Conservation (phyloP, 2,329 filamentous ascomycete species). For the Pestalotiopsis sp. region DNA sequence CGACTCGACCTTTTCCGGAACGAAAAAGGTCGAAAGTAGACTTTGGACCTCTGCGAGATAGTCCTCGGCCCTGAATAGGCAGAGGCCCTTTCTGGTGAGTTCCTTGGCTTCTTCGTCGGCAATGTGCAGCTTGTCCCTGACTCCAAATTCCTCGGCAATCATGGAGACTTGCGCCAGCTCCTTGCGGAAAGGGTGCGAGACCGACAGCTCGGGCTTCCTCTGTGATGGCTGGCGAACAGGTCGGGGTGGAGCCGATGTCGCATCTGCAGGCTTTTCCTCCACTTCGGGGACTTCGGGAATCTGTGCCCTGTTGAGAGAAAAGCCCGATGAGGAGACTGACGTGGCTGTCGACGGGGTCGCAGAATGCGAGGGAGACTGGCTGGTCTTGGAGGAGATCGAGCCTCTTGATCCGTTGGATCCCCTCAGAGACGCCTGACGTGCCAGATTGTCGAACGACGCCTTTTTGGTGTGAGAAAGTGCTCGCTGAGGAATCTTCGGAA, state of each 20-base stretch:
- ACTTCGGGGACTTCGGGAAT: conserved; percentile 30
- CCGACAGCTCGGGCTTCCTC: conserved; percentile 24
- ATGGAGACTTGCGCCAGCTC: conserved; percentile 93
- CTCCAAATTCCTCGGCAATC: conserved; percentile 84
- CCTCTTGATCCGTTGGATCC: conserved; percentile 56
- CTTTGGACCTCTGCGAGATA: conserved; percentile 81
- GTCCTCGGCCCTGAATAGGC: conserved; percentile 75
- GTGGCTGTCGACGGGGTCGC: conserved; percentile 57
- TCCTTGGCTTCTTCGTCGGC: conserved; percentile 74
- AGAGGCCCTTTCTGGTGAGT: conserved; percentile 69
- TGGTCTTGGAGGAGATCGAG: conserved; percentile 58
- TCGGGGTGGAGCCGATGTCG: conserved; percentile 16
- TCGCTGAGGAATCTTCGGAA: conserved; percentile 72
- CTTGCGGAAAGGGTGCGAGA: conserved; percentile 72
- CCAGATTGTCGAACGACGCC: conserved; percentile 72
- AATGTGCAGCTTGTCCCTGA: conserved; percentile 59
- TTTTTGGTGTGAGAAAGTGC: conserved; percentile 89
- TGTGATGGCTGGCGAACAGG: conserved; percentile 25
- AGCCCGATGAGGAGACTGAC: conserved; percentile 40
- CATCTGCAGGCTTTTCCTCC: conserved; percentile 33
- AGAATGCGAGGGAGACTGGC: conserved; percentile 57
- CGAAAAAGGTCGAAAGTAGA: conserved; percentile 65
- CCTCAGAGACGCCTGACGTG: conserved; percentile 54
- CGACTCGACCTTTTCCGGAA: conserved; percentile 29
- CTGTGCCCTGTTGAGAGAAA: conserved; percentile 26